These are phyloP conservation scores for Plasmodium knowlesi DNA, from an alignment of 169 alveolate genomes.

Conservation along the genomic window DNA sequence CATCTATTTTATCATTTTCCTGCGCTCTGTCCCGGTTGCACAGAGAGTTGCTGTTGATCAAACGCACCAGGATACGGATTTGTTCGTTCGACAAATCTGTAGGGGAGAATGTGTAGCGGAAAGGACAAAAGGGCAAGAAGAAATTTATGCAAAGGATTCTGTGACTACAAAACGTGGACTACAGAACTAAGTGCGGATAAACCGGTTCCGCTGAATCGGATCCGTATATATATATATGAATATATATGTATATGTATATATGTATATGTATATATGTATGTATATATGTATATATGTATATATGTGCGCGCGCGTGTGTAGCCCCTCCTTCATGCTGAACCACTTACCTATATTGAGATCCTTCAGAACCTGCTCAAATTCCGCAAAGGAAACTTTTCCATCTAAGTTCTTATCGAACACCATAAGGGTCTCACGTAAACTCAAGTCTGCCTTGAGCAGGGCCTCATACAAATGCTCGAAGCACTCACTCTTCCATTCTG, in stretches of 20 bases:
- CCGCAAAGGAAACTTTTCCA: slow-evolving; percentile 87
- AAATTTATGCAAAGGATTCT: not conserved
- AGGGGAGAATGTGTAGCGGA: not conserved
- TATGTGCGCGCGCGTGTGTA: too few relatives aligned
- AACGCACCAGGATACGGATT: slow-evolving; percentile 85
- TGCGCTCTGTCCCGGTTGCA: slow-evolving; percentile 80
- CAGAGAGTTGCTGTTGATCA: slow-evolving; percentile 82
- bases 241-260: too few relatives aligned
- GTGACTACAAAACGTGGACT: not conserved
- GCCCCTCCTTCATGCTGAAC: not conserved
- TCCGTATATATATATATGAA: too few relatives aligned
- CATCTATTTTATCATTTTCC: slow-evolving; percentile 81
- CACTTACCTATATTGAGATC: slow-evolving; percentile 80
- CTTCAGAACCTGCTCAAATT: slow-evolving; percentile 86
- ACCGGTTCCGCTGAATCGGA: too few relatives aligned
- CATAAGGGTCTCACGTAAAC: slow-evolving; percentile 86
- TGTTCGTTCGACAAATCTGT: slow-evolving; percentile 88
- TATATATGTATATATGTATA: too few relatives aligned
- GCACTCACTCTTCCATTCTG: slow-evolving; percentile 62
- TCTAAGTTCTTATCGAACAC: slow-evolving; percentile 88
- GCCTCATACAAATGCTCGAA: slow-evolving; percentile 82
- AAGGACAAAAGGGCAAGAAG: not conserved
- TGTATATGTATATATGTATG: too few relatives aligned
- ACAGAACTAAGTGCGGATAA: too few relatives aligned
- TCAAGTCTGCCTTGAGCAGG: slow-evolving; percentile 85